Percentiles rank a stretch among this genome's conserved stretches.
phyloP scores from a whole-genome alignment of 768 basidiomycete species.

The Collybia mongolica region DNA sequence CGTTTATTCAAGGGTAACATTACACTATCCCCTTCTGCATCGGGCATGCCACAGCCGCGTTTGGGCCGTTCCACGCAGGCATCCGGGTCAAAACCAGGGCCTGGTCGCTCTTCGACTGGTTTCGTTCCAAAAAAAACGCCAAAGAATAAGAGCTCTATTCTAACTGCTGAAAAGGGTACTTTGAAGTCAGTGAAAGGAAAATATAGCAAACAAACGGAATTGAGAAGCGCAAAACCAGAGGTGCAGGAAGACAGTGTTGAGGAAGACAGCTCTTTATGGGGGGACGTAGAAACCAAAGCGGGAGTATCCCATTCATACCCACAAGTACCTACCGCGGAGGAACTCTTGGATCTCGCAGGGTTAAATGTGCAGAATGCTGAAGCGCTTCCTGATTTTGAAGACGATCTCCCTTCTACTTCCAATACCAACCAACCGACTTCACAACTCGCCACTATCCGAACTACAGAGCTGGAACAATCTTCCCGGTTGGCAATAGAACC shows the following conservation, averaged over 20 bases:
- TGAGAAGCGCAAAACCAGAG: not conserved
- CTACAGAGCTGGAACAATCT: slow-evolving; percentile 1
- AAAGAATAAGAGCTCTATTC: slow-evolving; percentile 37
- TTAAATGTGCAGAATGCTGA: slow-evolving; percentile 33
- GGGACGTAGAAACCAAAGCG: slow-evolving; percentile 6
- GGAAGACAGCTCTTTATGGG: not conserved
- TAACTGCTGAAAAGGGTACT: slow-evolving; percentile 51
- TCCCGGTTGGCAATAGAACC: not conserved
- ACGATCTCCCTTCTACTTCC: slow-evolving; percentile 18
- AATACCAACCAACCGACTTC: not conserved
- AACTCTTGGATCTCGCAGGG: slow-evolving; percentile 54
- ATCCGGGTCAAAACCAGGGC: slow-evolving; percentile 39
- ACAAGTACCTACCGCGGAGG: slow-evolving; percentile 30
- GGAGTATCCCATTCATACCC: slow-evolving; percentile 11
- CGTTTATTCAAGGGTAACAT: slow-evolving; percentile 31
- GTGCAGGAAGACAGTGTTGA: not conserved
- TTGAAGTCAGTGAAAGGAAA: slow-evolving; percentile 51
- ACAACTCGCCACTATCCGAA: not conserved
- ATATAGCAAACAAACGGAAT: slow-evolving; percentile 18
- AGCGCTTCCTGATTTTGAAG: slow-evolving; percentile 57
- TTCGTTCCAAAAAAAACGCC: slow-evolving; percentile 12
- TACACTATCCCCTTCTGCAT: slow-evolving; percentile 10
- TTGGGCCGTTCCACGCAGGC: slow-evolving; percentile 1
- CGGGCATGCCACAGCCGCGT: not conserved
- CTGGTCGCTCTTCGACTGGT: slow-evolving; percentile 49